A percentile compares a stretch with the other conserved stretches of the same genome.
phyloP scores from a whole-genome alignment of 2,329 filamentous ascomycete genomes.

The Aspergillus sojae region DNA sequence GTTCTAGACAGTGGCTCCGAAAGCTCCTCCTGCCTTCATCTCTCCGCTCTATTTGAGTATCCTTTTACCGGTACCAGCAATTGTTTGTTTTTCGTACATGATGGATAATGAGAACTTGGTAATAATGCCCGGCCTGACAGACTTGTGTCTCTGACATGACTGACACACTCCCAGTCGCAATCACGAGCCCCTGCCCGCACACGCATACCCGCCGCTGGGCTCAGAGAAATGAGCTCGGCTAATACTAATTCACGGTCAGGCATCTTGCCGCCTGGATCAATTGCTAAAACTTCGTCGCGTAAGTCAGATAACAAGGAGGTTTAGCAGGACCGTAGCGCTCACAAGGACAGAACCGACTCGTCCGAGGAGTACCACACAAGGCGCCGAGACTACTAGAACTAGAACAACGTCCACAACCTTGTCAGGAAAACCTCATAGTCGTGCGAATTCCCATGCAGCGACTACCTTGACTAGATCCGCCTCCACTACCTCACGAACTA shows the following conservation, averaged over 20 bases:
- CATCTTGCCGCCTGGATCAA: conserved; percentile 48
- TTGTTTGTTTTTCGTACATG: conserved; percentile 14
- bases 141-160: background rate
- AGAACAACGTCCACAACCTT: conserved; percentile 26
- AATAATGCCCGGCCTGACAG: conserved; percentile 9
- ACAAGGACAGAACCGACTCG: conserved; percentile 50
- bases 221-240: conserved; percentile 56
- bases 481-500: conserved; percentile 48
- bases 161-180: conserved; percentile 26
- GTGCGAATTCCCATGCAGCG: conserved; percentile 38
- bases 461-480: conserved; percentile 41
- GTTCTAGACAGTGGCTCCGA: background rate
- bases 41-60: conserved; percentile 3
- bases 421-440: conserved; percentile 43
- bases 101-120: conserved; percentile 41
- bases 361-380: conserved; percentile 53
- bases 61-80: conserved; percentile 1
- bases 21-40: conserved; percentile 2
- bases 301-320: conserved; percentile 16
- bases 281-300: conserved; percentile 47
- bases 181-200: conserved; percentile 29
- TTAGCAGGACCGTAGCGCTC: conserved; percentile 21
- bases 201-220: conserved; percentile 37
- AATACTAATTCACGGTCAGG: conserved; percentile 55
- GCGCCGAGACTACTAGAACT: conserved; percentile 44